phyloP scores from a whole-genome alignment of 2,329 filamentous ascomycete species.

The Atkinsonella hypoxylon region DNA sequence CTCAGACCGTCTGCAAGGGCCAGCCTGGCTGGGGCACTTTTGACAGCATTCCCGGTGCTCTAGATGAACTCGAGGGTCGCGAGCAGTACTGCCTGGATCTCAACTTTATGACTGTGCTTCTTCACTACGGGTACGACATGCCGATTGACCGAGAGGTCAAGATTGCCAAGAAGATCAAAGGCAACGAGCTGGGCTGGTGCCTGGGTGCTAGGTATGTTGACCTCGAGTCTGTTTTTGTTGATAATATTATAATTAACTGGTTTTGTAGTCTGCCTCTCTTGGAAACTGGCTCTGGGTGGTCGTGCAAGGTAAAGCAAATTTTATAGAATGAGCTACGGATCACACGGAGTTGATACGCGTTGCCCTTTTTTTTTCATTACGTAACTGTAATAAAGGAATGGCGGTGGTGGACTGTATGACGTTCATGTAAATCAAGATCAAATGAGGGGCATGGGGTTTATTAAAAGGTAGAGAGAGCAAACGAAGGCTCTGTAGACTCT shows the following conservation, averaged over 20 bases:
- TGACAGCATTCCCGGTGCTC: constrained; percentile 58
- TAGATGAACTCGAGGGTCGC: constrained; percentile 67
- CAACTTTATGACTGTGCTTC: constrained; percentile 87
- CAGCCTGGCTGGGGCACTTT: constrained; percentile 72
- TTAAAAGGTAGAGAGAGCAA: too few species aligned
- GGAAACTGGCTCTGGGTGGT: constrained; percentile 73
- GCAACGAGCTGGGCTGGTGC: constrained; percentile 95
- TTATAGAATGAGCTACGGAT: constrained; percentile 28
- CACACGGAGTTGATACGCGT: neutral
- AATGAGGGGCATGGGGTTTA: neutral
- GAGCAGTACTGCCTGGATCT: constrained; percentile 91
- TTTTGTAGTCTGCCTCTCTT: constrained; percentile 64
- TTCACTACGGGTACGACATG: constrained; percentile 97
- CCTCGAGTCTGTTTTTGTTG: neutral
- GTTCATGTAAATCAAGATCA: neutral
- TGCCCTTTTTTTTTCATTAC: neutral
- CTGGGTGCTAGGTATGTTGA: constrained; percentile 75
- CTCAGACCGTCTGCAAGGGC: constrained; percentile 74
- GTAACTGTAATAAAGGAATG: neutral
- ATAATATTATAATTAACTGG: constrained; percentile 9
- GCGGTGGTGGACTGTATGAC: neutral
- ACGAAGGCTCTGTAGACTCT: neutral
- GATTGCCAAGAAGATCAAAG: constrained; percentile 98
- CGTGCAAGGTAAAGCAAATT: constrained; percentile 73
- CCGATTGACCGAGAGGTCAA: constrained; percentile 90